Evolutionary conservation across 768 basidiomycete species (phyloP).

Genomic region (Neoboletus subvelutipes): DNA sequence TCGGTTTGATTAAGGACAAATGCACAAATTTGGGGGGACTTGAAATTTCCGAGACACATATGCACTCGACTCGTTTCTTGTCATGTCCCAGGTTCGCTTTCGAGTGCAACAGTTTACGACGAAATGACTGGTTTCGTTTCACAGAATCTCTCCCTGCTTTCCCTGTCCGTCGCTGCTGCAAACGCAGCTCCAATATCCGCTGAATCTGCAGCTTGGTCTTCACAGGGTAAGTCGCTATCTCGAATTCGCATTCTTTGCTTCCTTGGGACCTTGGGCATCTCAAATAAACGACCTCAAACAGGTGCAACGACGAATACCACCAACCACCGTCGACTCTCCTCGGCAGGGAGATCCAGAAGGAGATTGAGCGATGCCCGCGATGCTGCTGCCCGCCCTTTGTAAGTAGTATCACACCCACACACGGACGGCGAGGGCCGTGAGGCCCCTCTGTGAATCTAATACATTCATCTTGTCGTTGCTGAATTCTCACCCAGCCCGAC

Average conservation of each 20-base stretch:
- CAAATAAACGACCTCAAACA: conserved; percentile 1
- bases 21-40: conserved; percentile 28
- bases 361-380: conserved; percentile 78
- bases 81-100: conserved; percentile 25
- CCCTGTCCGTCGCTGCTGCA: conserved; percentile 63
- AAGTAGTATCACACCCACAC: conserved; percentile 35
- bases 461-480: conserved; percentile 2
- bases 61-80: conserved; percentile 1
- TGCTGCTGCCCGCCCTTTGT: conserved; percentile 74
- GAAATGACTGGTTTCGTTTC: not conserved
- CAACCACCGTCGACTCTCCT: conserved; percentile 71
- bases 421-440: not conserved
- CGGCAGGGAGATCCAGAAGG: conserved; percentile 66
- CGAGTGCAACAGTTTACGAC: not conserved
- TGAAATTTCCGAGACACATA: conserved; percentile 22
- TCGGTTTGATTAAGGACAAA: conserved; percentile 9
- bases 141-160: conserved; percentile 52
- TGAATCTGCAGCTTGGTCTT: conserved; percentile 16
- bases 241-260: not conserved
- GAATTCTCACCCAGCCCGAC: conserved; percentile 30
- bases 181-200: conserved; percentile 47
- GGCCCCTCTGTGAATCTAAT: not conserved
- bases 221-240: conserved; percentile 17
- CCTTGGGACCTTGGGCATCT: not conserved
- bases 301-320: conserved; percentile 33